Evolutionary conservation across 768 basidiomycete genomes (phyloP).

Genomic region (Cystofilobasidium bisporidii): DNA sequence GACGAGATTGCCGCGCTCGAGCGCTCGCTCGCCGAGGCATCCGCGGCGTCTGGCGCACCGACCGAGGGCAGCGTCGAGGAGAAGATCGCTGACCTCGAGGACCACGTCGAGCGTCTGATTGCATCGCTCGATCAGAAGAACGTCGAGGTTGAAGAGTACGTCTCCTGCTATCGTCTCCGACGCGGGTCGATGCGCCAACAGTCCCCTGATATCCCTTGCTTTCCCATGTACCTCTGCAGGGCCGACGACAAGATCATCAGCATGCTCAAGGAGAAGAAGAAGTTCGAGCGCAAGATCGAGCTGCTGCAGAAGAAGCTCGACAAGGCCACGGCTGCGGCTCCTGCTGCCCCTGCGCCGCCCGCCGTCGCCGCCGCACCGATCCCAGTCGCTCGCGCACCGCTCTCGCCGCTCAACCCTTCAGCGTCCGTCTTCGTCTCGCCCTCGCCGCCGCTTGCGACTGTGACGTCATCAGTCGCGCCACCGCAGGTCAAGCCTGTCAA

Average conservation of each 20-base stretch:
- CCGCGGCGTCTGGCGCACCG: not conserved
- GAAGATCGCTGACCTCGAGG: not conserved
- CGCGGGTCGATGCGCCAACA: too few species aligned
- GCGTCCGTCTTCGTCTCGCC: not conserved
- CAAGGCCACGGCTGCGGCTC: constrained; percentile 3
- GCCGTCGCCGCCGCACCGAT: not conserved
- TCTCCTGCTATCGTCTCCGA: not conserved
- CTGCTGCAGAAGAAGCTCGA: constrained; percentile 20
- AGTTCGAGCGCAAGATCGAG: constrained; percentile 12
- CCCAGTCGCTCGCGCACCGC: not conserved
- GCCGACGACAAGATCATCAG: constrained; percentile 23
- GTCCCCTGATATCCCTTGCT: not conserved
- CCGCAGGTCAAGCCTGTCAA: not conserved
- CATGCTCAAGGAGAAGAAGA: constrained; percentile 13
- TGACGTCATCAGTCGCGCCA: not conserved
- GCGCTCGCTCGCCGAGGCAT: not conserved
- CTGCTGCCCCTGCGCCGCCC: not conserved
- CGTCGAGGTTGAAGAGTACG: constrained; percentile 16
- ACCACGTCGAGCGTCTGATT: constrained; percentile 12
- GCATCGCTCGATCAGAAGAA: constrained; percentile 10
- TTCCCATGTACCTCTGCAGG: not conserved
- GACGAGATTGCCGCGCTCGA: constrained; percentile 12
- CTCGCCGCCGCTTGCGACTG: not conserved
- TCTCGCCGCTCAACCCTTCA: not conserved
- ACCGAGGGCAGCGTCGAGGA: not conserved